Conservation (phyloP, 331 rosid genomes). For the Cydonia oblonga region DNA sequence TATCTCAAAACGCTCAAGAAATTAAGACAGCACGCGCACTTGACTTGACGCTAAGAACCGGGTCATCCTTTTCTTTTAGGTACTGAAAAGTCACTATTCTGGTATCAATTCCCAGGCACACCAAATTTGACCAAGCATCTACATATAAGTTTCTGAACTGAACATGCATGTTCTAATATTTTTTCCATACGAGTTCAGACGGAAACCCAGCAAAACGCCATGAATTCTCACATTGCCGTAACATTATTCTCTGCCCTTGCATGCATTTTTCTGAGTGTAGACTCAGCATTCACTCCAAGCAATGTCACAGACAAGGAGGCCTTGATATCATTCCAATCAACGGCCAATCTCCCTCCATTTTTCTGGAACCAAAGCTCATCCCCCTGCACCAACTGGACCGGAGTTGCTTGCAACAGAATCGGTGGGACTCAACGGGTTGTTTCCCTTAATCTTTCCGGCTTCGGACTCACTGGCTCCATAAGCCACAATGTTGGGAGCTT, state of each 20-base stretch:
- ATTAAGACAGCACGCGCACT: not conserved
- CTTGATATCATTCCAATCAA: conserved; percentile 43
- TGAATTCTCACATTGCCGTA: conserved; percentile 19
- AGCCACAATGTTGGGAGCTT: conserved; percentile 49
- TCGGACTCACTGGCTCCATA: conserved; percentile 39
- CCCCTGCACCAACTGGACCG: conserved; percentile 56
- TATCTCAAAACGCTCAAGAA: not conserved
- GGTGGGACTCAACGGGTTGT: conserved; percentile 27
- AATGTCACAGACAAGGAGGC: conserved; percentile 49
- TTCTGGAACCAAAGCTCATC: conserved; percentile 42
- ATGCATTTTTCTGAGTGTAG: conserved; percentile 4
- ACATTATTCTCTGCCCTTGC: not conserved
- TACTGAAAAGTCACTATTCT: not conserved
- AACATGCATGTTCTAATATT: no score
- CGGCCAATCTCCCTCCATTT: conserved; percentile 15
- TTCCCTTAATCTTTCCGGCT: conserved; percentile 37
- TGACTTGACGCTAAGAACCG: not conserved
- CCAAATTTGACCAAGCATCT: not conserved
- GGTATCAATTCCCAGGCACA: not conserved
- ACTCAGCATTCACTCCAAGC: conserved; percentile 24
- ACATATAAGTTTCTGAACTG: no score
- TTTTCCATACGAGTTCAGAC: not conserved
- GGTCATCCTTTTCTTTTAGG: not conserved
- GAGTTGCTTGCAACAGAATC: conserved; percentile 30
- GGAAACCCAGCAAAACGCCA: not conserved